Evolutionary conservation across 106 monocot genomes (phyloP), one percentile per base, ranked within the genome.

Genomic region (Allium fistulosum): DNA sequence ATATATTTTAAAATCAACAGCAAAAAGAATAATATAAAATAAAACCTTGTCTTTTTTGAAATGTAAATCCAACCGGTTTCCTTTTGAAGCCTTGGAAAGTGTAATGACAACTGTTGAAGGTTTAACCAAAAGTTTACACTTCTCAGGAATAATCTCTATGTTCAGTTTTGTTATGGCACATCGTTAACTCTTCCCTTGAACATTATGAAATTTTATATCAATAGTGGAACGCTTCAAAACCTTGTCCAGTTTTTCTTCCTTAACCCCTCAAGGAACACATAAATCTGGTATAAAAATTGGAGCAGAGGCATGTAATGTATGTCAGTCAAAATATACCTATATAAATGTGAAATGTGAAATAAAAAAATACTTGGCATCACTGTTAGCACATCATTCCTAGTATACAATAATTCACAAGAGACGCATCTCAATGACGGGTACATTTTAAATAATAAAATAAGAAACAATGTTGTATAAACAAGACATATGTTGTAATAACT

Each of bases 181-280:
- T 6, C 82, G 76, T 46, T 88, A 84, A 55, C 81, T 84, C 75
- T 88, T 88, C 27, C 84, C 88, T 68, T 88, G 81, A n/a, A 88
- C 84, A 37, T 82, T 81, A 75, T 82, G 88, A 71, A 88, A 75
- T 26, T 84, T 88, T 17, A 84, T 74, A 49, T 88, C 88, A 59
- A 82, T 68, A 14, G 88, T 79, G 76, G 63, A 77, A 51, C 70
- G 47, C 65, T 79, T 80, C 26, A 88, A 84, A 9, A 65, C 65
- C 37, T 74, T 46, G 7, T 84, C 79, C 17, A 82, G 70, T 63
- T 84, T 84, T 46, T 82, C 82, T 65, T 82, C 68, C 8, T 74
- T 67, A 4, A 84, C 84, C 81, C 88, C 49, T 84, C 88, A 58
- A 84, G 88, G 69, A 78, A 80, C 51, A 88, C 66, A 70, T 84